These are phyloP conservation scores for Kwoniella newhampshirensis DNA, from an alignment of 768 basidiomycete genomes.

Conservation along the genomic window DNA sequence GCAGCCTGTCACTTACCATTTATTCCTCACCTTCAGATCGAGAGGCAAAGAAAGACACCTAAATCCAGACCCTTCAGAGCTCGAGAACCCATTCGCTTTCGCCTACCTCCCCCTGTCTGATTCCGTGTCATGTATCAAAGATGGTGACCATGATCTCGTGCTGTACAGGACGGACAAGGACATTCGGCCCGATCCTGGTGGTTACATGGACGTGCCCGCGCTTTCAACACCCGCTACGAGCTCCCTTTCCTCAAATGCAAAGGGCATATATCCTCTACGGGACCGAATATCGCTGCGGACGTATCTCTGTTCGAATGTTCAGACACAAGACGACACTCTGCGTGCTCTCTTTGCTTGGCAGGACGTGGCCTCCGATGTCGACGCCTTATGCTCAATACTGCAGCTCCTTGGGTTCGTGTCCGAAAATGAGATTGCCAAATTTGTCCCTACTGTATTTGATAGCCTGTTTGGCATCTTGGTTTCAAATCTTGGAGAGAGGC, in stretches of 20 bases:
- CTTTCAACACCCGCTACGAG: slow-evolving; percentile 56
- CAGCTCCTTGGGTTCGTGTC: slow-evolving; percentile 86
- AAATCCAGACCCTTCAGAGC: slow-evolving; percentile 52
- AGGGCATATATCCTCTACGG: slow-evolving; percentile 58
- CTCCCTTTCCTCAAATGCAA: slow-evolving; percentile 61
- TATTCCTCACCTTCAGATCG: slow-evolving; percentile 91
- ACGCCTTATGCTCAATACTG: slow-evolving; percentile 69
- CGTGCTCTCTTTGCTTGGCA: slow-evolving; percentile 69
- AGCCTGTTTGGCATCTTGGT: slow-evolving; percentile 85
- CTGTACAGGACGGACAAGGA: slow-evolving; percentile 81
- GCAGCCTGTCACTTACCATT: slow-evolving; percentile 70
- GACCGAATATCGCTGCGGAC: slow-evolving; percentile 81
- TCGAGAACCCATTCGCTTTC: slow-evolving; percentile 84
- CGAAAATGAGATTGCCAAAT: slow-evolving; percentile 92
- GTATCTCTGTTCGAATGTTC: slow-evolving; percentile 86
- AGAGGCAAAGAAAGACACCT: slow-evolving; percentile 49
- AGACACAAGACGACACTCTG: slow-evolving; percentile 85
- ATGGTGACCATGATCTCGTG: slow-evolving; percentile 80
- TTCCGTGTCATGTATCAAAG: slow-evolving; percentile 76
- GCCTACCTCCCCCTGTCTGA: slow-evolving; percentile 86
- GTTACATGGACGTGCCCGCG: slow-evolving; percentile 68
- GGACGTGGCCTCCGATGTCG: slow-evolving; percentile 58
- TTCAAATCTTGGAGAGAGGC: slow-evolving; percentile 67
- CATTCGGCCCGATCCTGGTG: slow-evolving; percentile 62
- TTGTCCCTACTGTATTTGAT: slow-evolving; percentile 85